Base-by-base conservation (phyloP, 2,329 filamentous ascomycete species). In the Penicillium psychrosexuale region DNA sequence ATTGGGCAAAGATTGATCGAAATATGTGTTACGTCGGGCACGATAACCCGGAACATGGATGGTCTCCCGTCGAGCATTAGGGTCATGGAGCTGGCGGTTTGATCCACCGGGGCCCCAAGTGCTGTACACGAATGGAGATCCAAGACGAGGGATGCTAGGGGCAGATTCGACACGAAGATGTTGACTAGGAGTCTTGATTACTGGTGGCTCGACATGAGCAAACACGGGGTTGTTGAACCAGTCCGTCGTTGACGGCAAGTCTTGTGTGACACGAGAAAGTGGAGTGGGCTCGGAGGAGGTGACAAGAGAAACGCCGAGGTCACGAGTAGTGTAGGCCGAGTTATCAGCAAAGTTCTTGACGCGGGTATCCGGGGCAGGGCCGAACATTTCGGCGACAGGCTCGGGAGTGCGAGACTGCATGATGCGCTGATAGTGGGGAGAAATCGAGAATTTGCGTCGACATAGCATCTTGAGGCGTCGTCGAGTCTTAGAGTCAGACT, bases 351-450 rank as follows among this genome's bases (percentile, higher is more conserved):
- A 53, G n/a, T 60, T 64, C 13, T 63, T 59, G 31, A 62, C 60
- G 11, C 65, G 64, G 13, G 67, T 42, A 46, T 65, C 64, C 12
- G 59, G 52, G 12, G 73, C 66, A 8, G 71, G 65, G 17, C 61
- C 64, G 33, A 72, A 66, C 40, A 73, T 66, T 42, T 78, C 73
- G 38, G 69, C 69, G 62, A 83, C 78, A 3, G 84, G 84, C 24
- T 84, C 85, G 11, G 84, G 84, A 51, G 81, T 86, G 49, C 83
- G 77, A 36, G 79, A 81, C 58, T 80, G 78, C 58, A 87, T 75
- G 62, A 87, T 76, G 56, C 84, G 79, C 66, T 86, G 82, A 66
- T 87, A 87, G 64, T 87, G 83, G 19, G 84, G 82, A 34, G 83
- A 81, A 47, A 87, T 80, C 7, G 79, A 82, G 54, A 84, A 83